A percentile compares a stretch with the other conserved stretches of the same genome.
phyloP scores from a whole-genome alignment of 2,329 filamentous ascomycete genomes.

The Fusarium multiceps region DNA sequence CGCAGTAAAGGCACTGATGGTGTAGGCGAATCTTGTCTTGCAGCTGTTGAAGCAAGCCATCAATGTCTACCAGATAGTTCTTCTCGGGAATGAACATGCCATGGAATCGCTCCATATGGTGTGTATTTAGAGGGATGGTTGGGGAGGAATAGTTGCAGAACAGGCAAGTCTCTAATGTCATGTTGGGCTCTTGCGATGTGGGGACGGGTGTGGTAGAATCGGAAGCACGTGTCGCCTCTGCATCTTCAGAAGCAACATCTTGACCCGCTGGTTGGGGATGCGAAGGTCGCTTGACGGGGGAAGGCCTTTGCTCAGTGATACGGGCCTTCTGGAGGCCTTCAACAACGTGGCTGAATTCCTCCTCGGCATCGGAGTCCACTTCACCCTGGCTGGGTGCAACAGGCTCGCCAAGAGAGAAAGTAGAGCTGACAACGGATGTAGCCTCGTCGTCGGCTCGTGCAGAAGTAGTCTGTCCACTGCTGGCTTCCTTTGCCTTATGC shows the following conservation, averaged over 20 bases:
- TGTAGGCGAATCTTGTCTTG: conserved; percentile 82
- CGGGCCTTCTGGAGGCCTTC: conserved; percentile 81
- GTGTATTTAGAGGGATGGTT: conserved; percentile 77
- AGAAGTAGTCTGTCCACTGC: conserved; percentile 49
- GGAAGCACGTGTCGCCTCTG: conserved; percentile 55
- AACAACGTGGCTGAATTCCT: conserved; percentile 81
- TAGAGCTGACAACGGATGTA: conserved; percentile 87
- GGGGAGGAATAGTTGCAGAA: conserved; percentile 93
- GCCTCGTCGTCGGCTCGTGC: conserved; percentile 71
- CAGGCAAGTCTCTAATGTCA: conserved; percentile 72
- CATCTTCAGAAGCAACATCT: conserved; percentile 58
- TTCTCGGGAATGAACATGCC: conserved; percentile 97
- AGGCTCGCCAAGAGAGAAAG: conserved; percentile 89
- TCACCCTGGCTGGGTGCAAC: conserved; percentile 60
- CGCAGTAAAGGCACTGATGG: conserved; percentile 89
- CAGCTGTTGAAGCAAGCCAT: conserved; percentile 82
- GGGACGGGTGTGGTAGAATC: conserved; percentile 56
- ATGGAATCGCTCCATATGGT: conserved; percentile 92
- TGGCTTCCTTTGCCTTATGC: conserved; percentile 73
- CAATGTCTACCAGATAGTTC: conserved; percentile 82
- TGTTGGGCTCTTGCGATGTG: conserved; percentile 49
- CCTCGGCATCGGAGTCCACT: conserved; percentile 75
- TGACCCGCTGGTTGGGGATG: conserved; percentile 60
- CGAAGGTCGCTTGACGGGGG: conserved; percentile 65
- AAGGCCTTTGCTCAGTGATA: conserved; percentile 64